These are phyloP conservation scores for Stipa capillata DNA, from an alignment of 176 grass and related monocot species.

Conservation along the genomic window DNA sequence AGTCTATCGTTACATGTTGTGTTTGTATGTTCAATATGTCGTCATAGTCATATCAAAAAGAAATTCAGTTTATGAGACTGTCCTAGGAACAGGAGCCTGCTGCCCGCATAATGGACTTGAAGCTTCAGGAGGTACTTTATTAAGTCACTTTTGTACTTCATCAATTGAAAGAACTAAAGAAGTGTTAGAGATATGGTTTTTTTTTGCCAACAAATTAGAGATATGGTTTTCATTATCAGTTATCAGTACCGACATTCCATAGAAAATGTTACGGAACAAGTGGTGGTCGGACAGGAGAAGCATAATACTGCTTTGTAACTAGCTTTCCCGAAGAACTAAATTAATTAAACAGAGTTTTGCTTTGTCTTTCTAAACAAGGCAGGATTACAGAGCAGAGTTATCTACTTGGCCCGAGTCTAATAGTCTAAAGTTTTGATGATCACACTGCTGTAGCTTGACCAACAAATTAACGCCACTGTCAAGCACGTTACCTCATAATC, in stretches of 20 bases:
- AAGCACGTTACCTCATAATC: constrained; percentile 24
- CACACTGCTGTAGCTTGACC: constrained; percentile 17
- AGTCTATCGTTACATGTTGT: background rate
- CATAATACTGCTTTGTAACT: background rate
- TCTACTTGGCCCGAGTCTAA: background rate
- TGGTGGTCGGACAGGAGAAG: background rate
- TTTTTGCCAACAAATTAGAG: too few relatives aligned
- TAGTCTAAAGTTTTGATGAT: background rate
- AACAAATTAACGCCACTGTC: constrained; percentile 24
- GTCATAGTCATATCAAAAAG: too few relatives aligned
- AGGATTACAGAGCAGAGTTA: background rate
- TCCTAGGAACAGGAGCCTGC: background rate
- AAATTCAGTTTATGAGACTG: background rate
- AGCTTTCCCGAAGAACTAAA: constrained; percentile 5
- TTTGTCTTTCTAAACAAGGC: background rate
- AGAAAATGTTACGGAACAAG: too few relatives aligned
- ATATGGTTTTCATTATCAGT: background rate
- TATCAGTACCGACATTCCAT: background rate
- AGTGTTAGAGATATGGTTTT: too few relatives aligned
- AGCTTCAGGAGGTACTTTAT: too few relatives aligned
- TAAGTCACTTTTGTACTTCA: background rate
- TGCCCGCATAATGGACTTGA: too few relatives aligned
- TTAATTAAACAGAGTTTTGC: background rate
- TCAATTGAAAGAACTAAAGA: too few relatives aligned
- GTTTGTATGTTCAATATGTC: background rate